A percentile compares a stretch with the other conserved stretches of the same genome.
phyloP scores from a whole-genome alignment of 1,284 basidiomycete species.

The Psilocybe mexicana region DNA sequence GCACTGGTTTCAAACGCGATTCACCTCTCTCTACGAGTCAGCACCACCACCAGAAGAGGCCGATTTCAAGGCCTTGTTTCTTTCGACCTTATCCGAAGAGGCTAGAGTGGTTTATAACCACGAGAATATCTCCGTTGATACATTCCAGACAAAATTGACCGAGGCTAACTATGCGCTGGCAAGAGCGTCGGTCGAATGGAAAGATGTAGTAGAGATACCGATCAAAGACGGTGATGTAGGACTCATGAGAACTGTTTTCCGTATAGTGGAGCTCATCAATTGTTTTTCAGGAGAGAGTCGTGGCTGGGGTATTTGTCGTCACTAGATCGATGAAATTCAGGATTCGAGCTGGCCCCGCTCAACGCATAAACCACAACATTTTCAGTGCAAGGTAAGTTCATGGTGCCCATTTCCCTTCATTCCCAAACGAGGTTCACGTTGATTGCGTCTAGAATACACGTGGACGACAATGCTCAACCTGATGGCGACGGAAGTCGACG shows the following conservation, averaged over 20 bases:
- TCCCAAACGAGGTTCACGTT: not conserved
- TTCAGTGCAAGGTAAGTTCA: constrained; percentile 46
- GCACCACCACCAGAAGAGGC: constrained; percentile 14
- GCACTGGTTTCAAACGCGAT: constrained; percentile 7
- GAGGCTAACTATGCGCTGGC: constrained; percentile 20
- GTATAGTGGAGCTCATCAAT: not conserved
- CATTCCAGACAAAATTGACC: constrained; percentile 29
- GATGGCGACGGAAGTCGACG: constrained; percentile 25
- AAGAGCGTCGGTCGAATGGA: constrained; percentile 35
- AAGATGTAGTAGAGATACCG: constrained; percentile 33
- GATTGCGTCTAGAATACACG: constrained; percentile 31
- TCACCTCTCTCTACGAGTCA: constrained; percentile 28
- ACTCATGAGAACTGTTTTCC: not conserved
- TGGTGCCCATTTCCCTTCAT: not conserved
- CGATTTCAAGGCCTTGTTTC: constrained; percentile 24
- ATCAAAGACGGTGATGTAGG: constrained; percentile 19
- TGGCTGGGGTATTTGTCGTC: constrained; percentile 44
- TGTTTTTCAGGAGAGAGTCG: constrained; percentile 33
- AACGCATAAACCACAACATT: constrained; percentile 34
- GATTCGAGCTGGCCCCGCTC: constrained; percentile 44
- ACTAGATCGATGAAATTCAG: constrained; percentile 44
- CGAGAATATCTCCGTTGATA: constrained; percentile 27
- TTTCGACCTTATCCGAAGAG: constrained; percentile 32
- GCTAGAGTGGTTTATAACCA: constrained; percentile 38
- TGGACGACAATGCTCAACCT: constrained; percentile 17